Evolutionary conservation across 192 early-diverging fungal genomes (phyloP).

Genomic region (Backusella sp.): DNA sequence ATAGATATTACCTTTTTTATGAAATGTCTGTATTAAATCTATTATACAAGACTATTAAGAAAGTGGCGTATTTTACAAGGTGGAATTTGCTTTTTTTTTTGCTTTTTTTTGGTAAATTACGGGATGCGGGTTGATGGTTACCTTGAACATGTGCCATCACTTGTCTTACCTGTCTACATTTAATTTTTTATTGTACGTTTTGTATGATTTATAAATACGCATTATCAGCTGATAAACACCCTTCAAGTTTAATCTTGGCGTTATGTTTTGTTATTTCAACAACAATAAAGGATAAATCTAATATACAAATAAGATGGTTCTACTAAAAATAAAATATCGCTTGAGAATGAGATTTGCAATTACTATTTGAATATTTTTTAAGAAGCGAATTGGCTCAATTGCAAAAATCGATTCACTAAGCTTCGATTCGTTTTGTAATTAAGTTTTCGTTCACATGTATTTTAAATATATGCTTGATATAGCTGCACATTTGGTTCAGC

Average conservation of each 20-base stretch:
- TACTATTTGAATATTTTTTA: not conserved
- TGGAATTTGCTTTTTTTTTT: not conserved
- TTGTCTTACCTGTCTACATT: constrained; percentile 6
- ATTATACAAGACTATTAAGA: not conserved
- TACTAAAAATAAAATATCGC: not conserved
- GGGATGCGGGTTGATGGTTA: not conserved
- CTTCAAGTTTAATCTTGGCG: not conserved
- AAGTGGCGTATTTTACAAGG: not conserved
- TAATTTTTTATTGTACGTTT: not conserved
- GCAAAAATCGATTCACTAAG: not conserved
- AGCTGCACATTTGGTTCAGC: too few relatives aligned
- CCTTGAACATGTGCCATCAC: constrained; percentile 4
- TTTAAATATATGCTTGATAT: too few relatives aligned
- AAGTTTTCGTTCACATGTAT: too few relatives aligned
- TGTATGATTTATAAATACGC: not conserved
- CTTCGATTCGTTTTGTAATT: too few relatives aligned
- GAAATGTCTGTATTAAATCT: not conserved
- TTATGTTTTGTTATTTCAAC: not conserved
- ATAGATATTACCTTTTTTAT: not conserved
- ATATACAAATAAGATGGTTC: not conserved
- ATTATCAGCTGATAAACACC: not conserved
- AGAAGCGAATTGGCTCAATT: not conserved
- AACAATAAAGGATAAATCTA: not conserved
- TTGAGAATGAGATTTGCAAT: not conserved
- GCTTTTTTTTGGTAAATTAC: not conserved